Evolutionary conservation across 257 asterid species (phyloP), one percentile per base, ranked within the genome.

Genomic region (Orobanche coerulescens): DNA sequence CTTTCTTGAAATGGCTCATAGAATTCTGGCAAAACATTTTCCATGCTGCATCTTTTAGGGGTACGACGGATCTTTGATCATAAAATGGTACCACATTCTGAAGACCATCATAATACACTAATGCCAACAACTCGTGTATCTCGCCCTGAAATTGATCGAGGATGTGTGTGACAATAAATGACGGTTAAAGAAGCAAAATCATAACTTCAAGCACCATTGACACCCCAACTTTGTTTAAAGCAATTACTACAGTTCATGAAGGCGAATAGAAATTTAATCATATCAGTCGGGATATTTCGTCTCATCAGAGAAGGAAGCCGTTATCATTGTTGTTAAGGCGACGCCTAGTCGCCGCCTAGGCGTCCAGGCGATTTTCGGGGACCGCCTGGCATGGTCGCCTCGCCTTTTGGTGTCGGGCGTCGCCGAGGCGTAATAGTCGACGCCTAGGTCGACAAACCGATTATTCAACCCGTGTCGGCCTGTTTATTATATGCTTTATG

Each of bases 1-100:
- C 98, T 77, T 81, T 88, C 82, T 89, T 75, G 75, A 93, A 93
- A 74, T 93, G 98, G 70, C 78, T 80, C 86, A 84, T 77, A 42
- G 98, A 78, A 66, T 86, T 89, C 79, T 89, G 77, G 81, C 98
- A 93, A 81, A 81, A 93, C 63, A 71, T 78, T 79, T 72, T 78
- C 98, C 97, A 93, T 15, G 72, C 73, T 30, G 75, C 83, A 76
- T 83, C 95, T 74, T 79, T 86, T 58, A 78, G 59, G 62, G 97
- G 96, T 42, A 75, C 67, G 48, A 78, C 75, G 20, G 79, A 79
- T 75, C 98, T 83, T 71, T 88, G 98, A 78, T 93, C 98, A 75
- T 88, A 88, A 71, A 93, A 78, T 65, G 98, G 98, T 49, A 86
- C 98, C 56, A 93, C 98, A 67, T 93, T 93, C 81, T 93, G 98